Percentiles rank a stretch among this genome's conserved stretches.
Conservation (phyloP, 768 basidiomycete genomes). For the Ramaria sp. region DNA sequence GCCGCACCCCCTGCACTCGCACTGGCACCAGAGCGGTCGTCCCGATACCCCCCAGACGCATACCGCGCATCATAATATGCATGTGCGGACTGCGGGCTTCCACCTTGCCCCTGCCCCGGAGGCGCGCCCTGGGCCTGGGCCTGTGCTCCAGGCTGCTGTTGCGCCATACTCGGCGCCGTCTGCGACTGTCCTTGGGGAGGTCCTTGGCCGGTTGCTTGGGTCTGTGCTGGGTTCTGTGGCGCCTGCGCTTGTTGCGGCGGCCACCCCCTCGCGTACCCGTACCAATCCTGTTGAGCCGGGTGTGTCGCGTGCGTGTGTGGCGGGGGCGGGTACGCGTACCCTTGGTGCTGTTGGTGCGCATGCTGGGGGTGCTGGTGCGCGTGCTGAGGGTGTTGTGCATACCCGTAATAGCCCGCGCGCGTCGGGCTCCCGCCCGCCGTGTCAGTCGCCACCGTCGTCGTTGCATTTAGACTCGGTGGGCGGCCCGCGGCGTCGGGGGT, state of each 20-base stretch:
- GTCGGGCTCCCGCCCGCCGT: slow-evolving; percentile 8
- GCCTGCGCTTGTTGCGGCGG: background rate
- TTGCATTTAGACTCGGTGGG: no score
- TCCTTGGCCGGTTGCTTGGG: slow-evolving; percentile 13
- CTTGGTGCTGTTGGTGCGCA: no score
- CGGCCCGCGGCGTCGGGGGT: no score
- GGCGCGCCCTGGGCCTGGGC: no score
- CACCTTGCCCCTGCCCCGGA: no score
- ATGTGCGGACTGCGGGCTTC: no score
- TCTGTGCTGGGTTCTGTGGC: no score
- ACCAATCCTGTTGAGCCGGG: slow-evolving; percentile 6
- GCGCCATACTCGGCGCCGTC: slow-evolving; percentile 10
- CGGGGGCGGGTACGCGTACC: background rate
- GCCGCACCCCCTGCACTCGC: slow-evolving; percentile 16
- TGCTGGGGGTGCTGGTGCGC: slow-evolving; percentile 2
- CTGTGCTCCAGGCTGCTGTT: slow-evolving; percentile 9
- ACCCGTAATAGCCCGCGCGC: slow-evolving; percentile 14
- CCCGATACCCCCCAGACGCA: slow-evolving; percentile 4
- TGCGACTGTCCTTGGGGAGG: background rate
- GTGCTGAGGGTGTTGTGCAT: slow-evolving; percentile 8
- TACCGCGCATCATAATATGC: slow-evolving; percentile 10
- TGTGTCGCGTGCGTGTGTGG: slow-evolving; percentile 16
- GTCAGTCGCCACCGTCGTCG: no score
- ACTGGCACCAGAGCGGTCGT: slow-evolving; percentile 19
- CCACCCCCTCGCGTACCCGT: slow-evolving; percentile 7